These are phyloP conservation scores for Spathaspora girioi DNA, from an alignment of 805 yeast species.

Conservation along the genomic window DNA sequence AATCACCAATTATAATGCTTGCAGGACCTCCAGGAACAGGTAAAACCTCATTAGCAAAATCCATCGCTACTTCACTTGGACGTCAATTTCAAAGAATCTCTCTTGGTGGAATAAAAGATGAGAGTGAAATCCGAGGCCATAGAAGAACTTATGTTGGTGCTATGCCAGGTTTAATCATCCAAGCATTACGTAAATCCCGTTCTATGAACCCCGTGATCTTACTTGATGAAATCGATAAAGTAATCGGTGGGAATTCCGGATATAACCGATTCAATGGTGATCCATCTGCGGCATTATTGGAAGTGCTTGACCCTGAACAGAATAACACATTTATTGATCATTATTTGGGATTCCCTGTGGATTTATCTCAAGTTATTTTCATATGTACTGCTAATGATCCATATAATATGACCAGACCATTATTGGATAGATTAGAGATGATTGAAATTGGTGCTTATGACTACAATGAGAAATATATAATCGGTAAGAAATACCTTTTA, in stretches of 20 bases:
- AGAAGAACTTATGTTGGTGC: slow-evolving; percentile 90
- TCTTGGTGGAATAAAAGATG: slow-evolving; percentile 85
- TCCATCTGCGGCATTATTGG: slow-evolving; percentile 85
- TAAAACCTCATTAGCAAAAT: slow-evolving; percentile 80
- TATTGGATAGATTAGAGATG: slow-evolving; percentile 80
- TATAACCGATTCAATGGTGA: slow-evolving; percentile 63
- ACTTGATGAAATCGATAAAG: slow-evolving; percentile 83
- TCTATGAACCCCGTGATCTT: slow-evolving; percentile 80
- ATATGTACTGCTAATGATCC: slow-evolving; percentile 85
- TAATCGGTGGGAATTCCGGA: slow-evolving; percentile 50
- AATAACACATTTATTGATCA: slow-evolving; percentile 75
- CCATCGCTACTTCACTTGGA: slow-evolving; percentile 71
- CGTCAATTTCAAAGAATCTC: slow-evolving; percentile 77
- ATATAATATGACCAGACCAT: slow-evolving; percentile 66
- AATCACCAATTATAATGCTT: slow-evolving; percentile 73
- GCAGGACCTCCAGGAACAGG: slow-evolving; percentile 97
- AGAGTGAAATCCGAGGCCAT: slow-evolving; percentile 87
- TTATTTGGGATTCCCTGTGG: slow-evolving; percentile 81
- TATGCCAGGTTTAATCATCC: slow-evolving; percentile 81
- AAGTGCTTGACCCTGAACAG: slow-evolving; percentile 89
- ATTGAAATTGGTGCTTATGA: slow-evolving; percentile 79
- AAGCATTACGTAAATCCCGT: slow-evolving; percentile 70
- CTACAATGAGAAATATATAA: slow-evolving; percentile 68
- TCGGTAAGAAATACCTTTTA: slow-evolving; percentile 63
- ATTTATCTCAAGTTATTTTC: slow-evolving; percentile 74